These are phyloP conservation scores for Rhypophila decipiens DNA, from an alignment of 495 filamentous ascomycete genomes.

Conservation along the genomic window DNA sequence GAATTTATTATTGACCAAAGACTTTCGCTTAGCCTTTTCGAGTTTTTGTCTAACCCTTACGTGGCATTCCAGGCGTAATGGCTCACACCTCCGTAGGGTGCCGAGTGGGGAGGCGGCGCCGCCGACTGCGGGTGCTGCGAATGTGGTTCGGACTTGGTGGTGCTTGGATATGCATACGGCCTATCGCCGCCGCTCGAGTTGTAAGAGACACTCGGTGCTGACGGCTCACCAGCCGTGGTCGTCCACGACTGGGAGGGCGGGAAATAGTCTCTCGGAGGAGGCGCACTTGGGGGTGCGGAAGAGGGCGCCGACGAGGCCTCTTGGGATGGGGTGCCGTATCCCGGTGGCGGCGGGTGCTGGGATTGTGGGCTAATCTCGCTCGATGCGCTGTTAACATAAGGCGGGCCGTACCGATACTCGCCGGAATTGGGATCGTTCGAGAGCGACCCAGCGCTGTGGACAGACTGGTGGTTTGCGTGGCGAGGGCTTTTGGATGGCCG, in stretches of 20 bases:
- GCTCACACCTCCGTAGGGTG: conserved; percentile 9
- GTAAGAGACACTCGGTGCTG: conserved; percentile 23
- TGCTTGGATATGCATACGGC: conserved; percentile 35
- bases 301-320: conserved; percentile 5
- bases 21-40: not conserved
- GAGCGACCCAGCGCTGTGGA: conserved; percentile 34
- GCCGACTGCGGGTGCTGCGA: conserved; percentile 1
- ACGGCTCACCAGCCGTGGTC: conserved; percentile 32
- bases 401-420: conserved; percentile 45
- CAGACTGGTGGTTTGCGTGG: conserved; percentile 43
- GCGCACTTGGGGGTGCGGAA: conserved; percentile 11
- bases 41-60: not conserved
- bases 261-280: conserved; percentile 40
- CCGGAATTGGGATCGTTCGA: conserved; percentile 37
- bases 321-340: conserved; percentile 10
- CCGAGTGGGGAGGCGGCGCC: conserved; percentile 6
- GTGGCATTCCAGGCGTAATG: conserved; percentile 22
- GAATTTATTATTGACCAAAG: no score
- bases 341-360: conserved; percentile 15
- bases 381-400: conserved; percentile 19
- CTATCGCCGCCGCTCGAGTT: conserved; percentile 23
- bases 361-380: conserved; percentile 30
- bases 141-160: conserved; percentile 5
- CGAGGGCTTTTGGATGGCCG: conserved; percentile 49
- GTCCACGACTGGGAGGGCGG: conserved; percentile 40